Evolutionary conservation across 2,329 filamentous ascomycete genomes (phyloP), one percentile per base, ranked within the genome.

Genomic region (Lizonia empirigonia): DNA sequence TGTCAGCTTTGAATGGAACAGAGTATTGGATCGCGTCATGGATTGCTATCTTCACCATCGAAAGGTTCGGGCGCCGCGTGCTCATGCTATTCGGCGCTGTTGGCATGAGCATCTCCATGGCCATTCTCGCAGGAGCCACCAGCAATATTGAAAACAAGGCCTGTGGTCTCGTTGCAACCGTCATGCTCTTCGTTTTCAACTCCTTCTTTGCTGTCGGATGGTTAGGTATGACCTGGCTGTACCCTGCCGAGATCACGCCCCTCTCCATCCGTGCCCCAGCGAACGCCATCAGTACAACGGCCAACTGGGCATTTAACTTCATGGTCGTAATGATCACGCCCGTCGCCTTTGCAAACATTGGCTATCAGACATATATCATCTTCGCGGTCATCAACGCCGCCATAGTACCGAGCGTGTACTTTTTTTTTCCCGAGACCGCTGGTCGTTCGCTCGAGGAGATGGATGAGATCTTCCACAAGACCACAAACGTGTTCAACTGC

Each of bases 121-220:
- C 63, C 8, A 62, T 74, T 1, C 59, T 74, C 1, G 70, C 71
- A 4, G 65, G 66, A 3, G 65, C 67, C 5, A 73, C 67, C 1
- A 69, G 64, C 44, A 53, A 60, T 10, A 63, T 68, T 15, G 55
- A 48, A 2, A 64, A 58, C 44, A 54, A 58, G 10, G 55, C 60
- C 12, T 53, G 68, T 29, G 76, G 74, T 36, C 67, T 76, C 30
- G 63, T 68, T 5, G 74, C 77, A 15, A 69, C 91, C 80, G 90
- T 95, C 55, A 93, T 95, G 78, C 92, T 96, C 69, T 88, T 87
- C 77, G 88, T 96, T 77, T 94, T 91, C 81, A 92, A 96, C 80
- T 90, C 89, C 80, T 94, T 88, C 81, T 96, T 96, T 72, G 91
- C 90, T 53, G 84, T 84, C 58, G 95, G 90, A 59, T 96, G 90